Evolutionary conservation across 257 asterid species (phyloP).

Genomic region (Solanum lycopersicoides): DNA sequence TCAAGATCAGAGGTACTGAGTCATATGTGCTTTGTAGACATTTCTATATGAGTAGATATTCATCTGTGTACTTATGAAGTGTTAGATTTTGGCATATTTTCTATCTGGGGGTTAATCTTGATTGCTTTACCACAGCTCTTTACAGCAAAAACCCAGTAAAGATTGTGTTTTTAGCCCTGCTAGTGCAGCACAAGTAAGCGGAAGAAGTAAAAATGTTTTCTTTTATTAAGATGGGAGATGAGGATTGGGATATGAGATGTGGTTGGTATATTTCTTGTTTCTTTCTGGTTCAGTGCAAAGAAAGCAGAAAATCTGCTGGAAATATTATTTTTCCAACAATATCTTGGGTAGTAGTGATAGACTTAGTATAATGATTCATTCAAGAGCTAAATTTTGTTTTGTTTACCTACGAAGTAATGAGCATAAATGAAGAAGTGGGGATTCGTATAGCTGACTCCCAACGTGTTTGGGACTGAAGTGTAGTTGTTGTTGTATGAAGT

Average conservation of each 20-base stretch:
- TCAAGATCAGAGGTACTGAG: slow-evolving; percentile 52
- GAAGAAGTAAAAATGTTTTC: background rate
- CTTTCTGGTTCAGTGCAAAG: background rate
- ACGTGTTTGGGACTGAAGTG: background rate
- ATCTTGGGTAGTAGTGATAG: background rate
- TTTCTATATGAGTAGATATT: background rate
- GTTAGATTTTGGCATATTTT: background rate
- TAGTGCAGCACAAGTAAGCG: background rate
- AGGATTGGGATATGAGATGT: background rate
- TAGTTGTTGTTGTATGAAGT: background rate
- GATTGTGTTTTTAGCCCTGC: background rate
- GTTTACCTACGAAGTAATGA: background rate
- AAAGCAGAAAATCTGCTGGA: background rate
- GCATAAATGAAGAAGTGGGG: background rate
- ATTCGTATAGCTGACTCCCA: background rate
- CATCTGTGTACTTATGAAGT: background rate
- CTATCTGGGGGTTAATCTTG: background rate
- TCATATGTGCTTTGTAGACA: background rate
- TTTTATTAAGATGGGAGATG: background rate
- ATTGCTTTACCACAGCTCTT: background rate
- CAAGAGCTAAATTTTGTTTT: background rate
- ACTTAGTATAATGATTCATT: background rate
- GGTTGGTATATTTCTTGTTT: background rate
- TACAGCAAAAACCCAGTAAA: background rate
- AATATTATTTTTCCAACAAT: background rate